Evolutionary conservation across 805 yeast genomes (phyloP), one percentile per base, ranked within the genome.

Genomic region (Suhomyces pyralidae): DNA sequence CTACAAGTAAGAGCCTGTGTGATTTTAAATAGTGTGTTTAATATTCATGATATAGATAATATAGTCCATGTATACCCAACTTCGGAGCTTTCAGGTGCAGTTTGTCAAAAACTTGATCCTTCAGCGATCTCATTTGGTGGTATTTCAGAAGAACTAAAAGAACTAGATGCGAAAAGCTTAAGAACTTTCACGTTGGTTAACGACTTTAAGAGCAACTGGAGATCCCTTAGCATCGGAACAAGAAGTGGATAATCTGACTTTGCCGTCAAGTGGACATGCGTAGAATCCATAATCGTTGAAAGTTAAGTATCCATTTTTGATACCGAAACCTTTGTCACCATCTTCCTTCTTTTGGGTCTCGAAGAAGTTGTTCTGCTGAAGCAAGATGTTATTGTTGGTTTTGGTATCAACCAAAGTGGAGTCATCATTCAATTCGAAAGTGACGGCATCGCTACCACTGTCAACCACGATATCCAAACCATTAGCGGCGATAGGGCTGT

Each of bases 341-440:
- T 34, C 20, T 30, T 49, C 25, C 19, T 52, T n/a, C 3, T 20
- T 19, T 32, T 47, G 50, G 14, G 49, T 25, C 15, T 48, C 52
- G 14, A 40, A 53, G 19, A 43, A 49, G 5, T 45, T 30, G 46
- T 48, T 44, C 34, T 48, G 50, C 17, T 50, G 36, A 50, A 61
- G 24, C 32, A 60, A 42, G 43, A 57, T 47, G 52, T 55, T 60
- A 36, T 61, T 59, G 34, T 57, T 52, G 38, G 64, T 40, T 7
- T 22, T 42, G 17, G 50, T 32, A 51, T 61, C 64, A 36, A 55
- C 55, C 57, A 66, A 64, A 17, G 67, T 42, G 17, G 58, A 58
- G 51, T 67, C 68, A 40, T 60, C 60, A 48, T 60, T 61, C 56
- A 64, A 60, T 14, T 58, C 62, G 48, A 63, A 60, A 20, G 53